Conservation (phyloP, 2,329 filamentous ascomycete genomes). For the Peltaster fructicola region DNA sequence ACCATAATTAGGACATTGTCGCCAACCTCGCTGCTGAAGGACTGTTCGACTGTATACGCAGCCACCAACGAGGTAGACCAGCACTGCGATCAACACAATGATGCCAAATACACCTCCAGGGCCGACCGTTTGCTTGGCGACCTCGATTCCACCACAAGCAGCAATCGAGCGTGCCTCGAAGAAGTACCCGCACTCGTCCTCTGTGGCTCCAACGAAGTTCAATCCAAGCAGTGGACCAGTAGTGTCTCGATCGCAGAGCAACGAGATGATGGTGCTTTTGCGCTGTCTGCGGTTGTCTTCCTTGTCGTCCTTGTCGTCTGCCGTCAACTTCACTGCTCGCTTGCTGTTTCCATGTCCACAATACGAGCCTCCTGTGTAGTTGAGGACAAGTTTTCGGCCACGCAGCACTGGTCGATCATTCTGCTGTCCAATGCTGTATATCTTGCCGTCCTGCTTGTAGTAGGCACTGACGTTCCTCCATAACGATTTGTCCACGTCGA, state of each 20-base stretch:
- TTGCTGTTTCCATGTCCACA: slow-evolving; percentile 22
- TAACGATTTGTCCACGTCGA: slow-evolving; percentile 41
- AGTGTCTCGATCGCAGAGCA: slow-evolving; percentile 78
- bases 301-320: slow-evolving; percentile 16
- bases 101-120: slow-evolving; percentile 72
- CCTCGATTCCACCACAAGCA: slow-evolving; percentile 58
- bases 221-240: slow-evolving; percentile 48
- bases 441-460: slow-evolving; percentile 45
- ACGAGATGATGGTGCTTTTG: slow-evolving; percentile 76
- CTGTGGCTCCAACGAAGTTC: slow-evolving; percentile 65
- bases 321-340: slow-evolving; percentile 13
- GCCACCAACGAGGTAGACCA: slow-evolving; percentile 82
- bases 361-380: slow-evolving; percentile 33
- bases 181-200: slow-evolving; percentile 86
- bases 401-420: slow-evolving; percentile 37
- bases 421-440: slow-evolving; percentile 54
- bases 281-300: slow-evolving; percentile 40
- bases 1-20: slow-evolving; percentile 83
- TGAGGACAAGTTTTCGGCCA: slow-evolving; percentile 44
- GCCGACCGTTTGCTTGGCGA: slow-evolving; percentile 40
- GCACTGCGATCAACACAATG: slow-evolving; percentile 57
- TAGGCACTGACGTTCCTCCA: slow-evolving; percentile 67
- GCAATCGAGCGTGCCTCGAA: slow-evolving; percentile 80
- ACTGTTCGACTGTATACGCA: slow-evolving; percentile 93
- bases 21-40: slow-evolving; percentile 85